Percentiles rank a stretch among this genome's conserved stretches.
Evolutionary conservation across 495 filamentous ascomycete species (phyloP).

Genomic region (Monascus purpureus): DNA sequence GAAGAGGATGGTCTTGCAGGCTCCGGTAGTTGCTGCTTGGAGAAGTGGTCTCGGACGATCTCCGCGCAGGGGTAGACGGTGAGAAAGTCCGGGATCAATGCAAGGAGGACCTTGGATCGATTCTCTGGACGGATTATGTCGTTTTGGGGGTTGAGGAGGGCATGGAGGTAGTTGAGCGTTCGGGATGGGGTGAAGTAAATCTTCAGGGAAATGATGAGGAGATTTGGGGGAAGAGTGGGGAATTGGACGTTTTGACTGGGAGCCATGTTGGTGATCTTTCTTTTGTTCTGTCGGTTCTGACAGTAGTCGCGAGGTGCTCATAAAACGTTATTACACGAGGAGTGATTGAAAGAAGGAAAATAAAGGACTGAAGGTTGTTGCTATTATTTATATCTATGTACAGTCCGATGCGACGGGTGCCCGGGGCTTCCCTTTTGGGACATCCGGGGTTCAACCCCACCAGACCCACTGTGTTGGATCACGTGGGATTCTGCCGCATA

Average conservation of each 20-base stretch:
- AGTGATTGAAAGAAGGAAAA: not conserved
- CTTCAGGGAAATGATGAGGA: conserved; percentile 69
- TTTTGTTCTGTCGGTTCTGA: not conserved
- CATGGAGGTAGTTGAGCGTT: conserved; percentile 47
- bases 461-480: no score
- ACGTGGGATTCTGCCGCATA: no score
- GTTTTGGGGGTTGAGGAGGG: conserved; percentile 35
- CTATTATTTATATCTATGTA: not conserved
- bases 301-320: not conserved
- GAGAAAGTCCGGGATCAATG: conserved; percentile 69
- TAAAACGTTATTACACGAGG: not conserved
- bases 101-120: conserved; percentile 68
- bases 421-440: not conserved
- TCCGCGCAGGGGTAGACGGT: conserved; percentile 42
- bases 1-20: no score
- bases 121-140: conserved; percentile 25
- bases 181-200: conserved; percentile 65
- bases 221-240: conserved; percentile 41
- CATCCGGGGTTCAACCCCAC: no score
- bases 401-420: not conserved
- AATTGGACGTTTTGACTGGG: conserved; percentile 6
- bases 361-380: not conserved
- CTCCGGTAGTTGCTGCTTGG: not conserved
- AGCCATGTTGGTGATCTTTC: conserved; percentile 7
- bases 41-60: conserved; percentile 28